phyloP scores from a whole-genome alignment of 2,329 filamentous ascomycete genomes.

The Dendryphion nanum region DNA sequence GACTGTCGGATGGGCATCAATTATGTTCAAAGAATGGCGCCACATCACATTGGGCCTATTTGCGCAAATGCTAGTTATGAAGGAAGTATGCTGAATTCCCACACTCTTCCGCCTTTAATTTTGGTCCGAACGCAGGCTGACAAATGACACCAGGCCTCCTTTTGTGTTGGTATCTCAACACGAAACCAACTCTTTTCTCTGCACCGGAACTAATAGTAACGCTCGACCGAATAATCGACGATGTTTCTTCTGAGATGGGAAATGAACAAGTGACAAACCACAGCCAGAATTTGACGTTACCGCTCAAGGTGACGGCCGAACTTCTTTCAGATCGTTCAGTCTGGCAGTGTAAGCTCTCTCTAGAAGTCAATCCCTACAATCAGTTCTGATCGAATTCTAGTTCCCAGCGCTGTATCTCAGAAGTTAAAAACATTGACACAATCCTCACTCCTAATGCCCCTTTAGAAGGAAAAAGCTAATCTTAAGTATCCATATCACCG shows the following conservation, averaged over 20 bases:
- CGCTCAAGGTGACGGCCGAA: background rate
- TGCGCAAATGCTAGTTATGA: constrained; percentile 1
- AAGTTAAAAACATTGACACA: too few relatives aligned
- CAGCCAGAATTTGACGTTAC: background rate
- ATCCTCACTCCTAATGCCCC: too few relatives aligned
- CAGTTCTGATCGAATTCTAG: too few relatives aligned
- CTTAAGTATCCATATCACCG: too few relatives aligned
- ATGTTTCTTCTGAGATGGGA: background rate
- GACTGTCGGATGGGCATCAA: background rate
- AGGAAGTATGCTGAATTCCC: background rate
- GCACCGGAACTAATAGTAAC: background rate
- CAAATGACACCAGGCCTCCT: background rate
- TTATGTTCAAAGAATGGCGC: background rate
- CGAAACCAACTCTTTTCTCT: background rate
- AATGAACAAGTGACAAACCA: background rate
- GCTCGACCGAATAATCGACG: background rate
- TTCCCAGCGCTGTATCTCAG: background rate
- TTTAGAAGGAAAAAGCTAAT: too few relatives aligned
- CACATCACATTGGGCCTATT: background rate
- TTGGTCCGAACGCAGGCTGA: too few relatives aligned
- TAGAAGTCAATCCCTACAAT: too few relatives aligned
- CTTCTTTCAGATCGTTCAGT: background rate
- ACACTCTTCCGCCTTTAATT: too few relatives aligned
- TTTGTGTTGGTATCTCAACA: background rate
- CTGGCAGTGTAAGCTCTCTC: constrained; percentile 2